Evolutionary conservation across 306 rosid genomes (phyloP).

Genomic region (Ziziphus jujuba): DNA sequence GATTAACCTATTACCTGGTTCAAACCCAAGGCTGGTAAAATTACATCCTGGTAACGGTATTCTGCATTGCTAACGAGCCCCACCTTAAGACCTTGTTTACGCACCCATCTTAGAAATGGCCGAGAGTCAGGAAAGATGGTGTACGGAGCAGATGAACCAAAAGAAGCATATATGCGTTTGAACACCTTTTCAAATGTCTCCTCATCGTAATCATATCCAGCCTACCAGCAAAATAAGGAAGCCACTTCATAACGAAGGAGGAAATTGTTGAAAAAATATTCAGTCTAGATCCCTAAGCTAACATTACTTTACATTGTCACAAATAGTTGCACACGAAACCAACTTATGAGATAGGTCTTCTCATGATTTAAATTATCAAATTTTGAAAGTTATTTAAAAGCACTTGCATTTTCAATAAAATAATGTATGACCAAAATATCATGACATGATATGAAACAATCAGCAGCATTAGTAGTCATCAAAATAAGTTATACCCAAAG

Average conservation of each 20-base stretch:
- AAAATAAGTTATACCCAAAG: constrained; percentile 2
- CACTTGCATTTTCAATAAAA: neutral
- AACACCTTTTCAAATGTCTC: constrained; percentile 97
- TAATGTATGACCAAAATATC: neutral
- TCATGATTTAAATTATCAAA: constrained; percentile 6
- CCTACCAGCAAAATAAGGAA: constrained; percentile 55
- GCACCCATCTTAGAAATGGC: constrained; percentile 91
- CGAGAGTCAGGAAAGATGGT: constrained; percentile 73
- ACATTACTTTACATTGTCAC: neutral
- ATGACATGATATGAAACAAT: constrained; percentile 10
- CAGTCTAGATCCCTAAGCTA: neutral
- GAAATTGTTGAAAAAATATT: neutral
- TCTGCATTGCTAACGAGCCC: constrained; percentile 90
- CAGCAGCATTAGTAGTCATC: constrained; percentile 17
- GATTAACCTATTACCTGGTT: constrained; percentile 46
- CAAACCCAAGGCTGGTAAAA: constrained; percentile 84
- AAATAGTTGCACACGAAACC: neutral
- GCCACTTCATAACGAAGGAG: constrained; percentile 4
- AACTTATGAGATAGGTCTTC: neutral
- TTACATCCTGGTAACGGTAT: constrained; percentile 81
- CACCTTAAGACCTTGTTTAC: constrained; percentile 66
- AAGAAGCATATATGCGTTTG: constrained; percentile 80
- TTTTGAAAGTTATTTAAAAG: constrained; percentile 4
- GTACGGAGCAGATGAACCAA: constrained; percentile 97
- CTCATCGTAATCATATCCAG: constrained; percentile 91